Conservation (phyloP, 2,329 filamentous ascomycete species). For the Xylariaceae sp. region DNA sequence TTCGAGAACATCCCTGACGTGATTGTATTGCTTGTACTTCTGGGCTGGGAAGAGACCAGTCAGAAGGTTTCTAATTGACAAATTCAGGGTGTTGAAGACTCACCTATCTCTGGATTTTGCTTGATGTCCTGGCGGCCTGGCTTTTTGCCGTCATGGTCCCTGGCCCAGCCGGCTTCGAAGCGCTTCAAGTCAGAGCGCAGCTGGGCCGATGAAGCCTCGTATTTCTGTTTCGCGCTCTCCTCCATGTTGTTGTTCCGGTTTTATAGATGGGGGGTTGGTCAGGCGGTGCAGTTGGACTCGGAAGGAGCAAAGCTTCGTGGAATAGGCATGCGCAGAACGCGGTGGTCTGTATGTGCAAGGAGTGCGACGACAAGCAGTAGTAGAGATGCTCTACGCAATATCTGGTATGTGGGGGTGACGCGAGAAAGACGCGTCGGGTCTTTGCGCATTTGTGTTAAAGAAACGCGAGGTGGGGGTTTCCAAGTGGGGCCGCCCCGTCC, state of each 20-base stretch:
- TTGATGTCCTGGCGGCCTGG: slow-evolving; percentile 71
- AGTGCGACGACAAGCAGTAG: too few species aligned
- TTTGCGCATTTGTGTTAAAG: too few species aligned
- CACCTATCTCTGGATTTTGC: slow-evolving; percentile 63
- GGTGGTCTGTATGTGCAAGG: too few species aligned
- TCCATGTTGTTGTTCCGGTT: slow-evolving; percentile 36
- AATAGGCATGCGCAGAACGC: neutral
- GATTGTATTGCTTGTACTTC: slow-evolving; percentile 74
- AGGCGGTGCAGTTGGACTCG: too few species aligned
- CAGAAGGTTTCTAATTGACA: neutral
- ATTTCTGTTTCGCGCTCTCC: slow-evolving; percentile 32
- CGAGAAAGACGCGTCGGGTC: too few species aligned
- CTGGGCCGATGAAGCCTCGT: slow-evolving; percentile 42
- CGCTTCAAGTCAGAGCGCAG: slow-evolving; percentile 64
- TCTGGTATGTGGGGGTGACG: too few species aligned
- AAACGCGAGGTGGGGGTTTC: too few species aligned
- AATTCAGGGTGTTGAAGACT: slow-evolving; percentile 7
- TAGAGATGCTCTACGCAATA: too few species aligned
- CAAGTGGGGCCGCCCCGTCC: too few species aligned
- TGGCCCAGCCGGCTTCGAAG: slow-evolving; percentile 65
- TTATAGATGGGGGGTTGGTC: too few species aligned
- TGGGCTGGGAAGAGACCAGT: slow-evolving; percentile 36
- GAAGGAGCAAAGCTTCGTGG: too few species aligned
- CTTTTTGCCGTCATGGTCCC: slow-evolving; percentile 57
- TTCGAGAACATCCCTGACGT: slow-evolving; percentile 49